A percentile compares a stretch with the other conserved stretches of the same genome.
Evolutionary conservation across 1,284 basidiomycete species (phyloP).

Genomic region (Leccinum huronense): DNA sequence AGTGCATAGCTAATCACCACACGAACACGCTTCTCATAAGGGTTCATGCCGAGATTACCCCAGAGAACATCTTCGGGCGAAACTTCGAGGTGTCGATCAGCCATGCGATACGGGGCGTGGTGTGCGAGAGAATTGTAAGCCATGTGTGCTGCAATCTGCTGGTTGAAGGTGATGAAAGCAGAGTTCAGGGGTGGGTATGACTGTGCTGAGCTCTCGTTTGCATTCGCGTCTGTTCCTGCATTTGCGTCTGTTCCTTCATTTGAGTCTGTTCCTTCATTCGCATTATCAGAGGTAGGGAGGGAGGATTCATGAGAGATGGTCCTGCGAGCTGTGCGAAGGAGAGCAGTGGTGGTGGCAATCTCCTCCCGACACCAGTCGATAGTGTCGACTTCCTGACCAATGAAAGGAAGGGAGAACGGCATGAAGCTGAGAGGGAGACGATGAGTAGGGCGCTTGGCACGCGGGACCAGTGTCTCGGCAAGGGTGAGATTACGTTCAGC

Average conservation of each 20-base stretch:
- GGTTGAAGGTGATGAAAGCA: conserved; percentile 92
- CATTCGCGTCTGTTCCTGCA: conserved; percentile 17
- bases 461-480: conserved; percentile 63
- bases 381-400: conserved; percentile 84
- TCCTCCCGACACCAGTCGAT: conserved; percentile 87
- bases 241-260: conserved; percentile 15
- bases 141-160: conserved; percentile 91
- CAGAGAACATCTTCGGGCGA: conserved; percentile 88
- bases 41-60: conserved; percentile 85
- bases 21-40: conserved; percentile 79
- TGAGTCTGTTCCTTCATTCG: conserved; percentile 15
- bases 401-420: conserved; percentile 62
- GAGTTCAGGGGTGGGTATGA: conserved; percentile 75
- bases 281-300: conserved; percentile 15
- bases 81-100: conserved; percentile 66
- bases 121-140: conserved; percentile 72
- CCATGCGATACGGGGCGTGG: conserved; percentile 78
- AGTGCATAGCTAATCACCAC: conserved; percentile 56
- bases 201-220: conserved; percentile 30
- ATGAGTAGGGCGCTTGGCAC: conserved; percentile 74
- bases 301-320: conserved; percentile 31
- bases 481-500: conserved; percentile 48
- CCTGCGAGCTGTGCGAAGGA: conserved; percentile 51
- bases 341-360: conserved; percentile 52
- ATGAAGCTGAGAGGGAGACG: conserved; percentile 59